Conservation (phyloP, 1,284 basidiomycete genomes). For the Moniliella sp. region DNA sequence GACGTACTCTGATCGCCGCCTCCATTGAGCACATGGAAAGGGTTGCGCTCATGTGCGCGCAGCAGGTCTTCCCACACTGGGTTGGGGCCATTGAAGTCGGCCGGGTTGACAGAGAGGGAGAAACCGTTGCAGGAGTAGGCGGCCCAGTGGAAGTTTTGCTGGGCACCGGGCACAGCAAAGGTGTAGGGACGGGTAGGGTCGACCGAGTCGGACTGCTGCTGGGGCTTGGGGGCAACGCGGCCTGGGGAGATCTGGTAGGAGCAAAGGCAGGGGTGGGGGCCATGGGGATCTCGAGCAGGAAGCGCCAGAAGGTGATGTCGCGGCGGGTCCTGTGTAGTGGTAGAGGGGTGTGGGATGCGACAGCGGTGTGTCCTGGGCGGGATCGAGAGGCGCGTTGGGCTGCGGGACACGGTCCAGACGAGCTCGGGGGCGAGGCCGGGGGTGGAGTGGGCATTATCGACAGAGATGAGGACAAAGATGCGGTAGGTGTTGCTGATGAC, state of each 20-base stretch:
- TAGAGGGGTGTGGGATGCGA: constrained; percentile 65
- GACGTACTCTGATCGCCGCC: constrained; percentile 40
- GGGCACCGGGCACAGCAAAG: constrained; percentile 61
- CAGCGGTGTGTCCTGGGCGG: too few relatives aligned
- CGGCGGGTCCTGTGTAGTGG: constrained; percentile 49
- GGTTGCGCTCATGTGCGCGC: constrained; percentile 51
- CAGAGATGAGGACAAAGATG: constrained; percentile 40
- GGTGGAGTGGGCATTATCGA: constrained; percentile 49
- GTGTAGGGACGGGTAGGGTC: constrained; percentile 35
- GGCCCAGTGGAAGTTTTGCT: constrained; percentile 76
- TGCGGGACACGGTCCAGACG: neutral
- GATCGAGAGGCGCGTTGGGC: constrained; percentile 2
- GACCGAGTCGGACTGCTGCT: constrained; percentile 1
- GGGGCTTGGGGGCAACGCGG: neutral
- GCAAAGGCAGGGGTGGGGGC: constrained; percentile 35
- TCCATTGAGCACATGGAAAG: constrained; percentile 65
- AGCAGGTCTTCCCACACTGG: constrained; percentile 78
- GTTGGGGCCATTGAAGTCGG: constrained; percentile 32
- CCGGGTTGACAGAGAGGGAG: constrained; percentile 37
- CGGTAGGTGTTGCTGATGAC: constrained; percentile 53
- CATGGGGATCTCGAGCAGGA: constrained; percentile 64
- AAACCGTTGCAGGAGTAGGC: constrained; percentile 52
- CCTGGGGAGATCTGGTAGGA: constrained; percentile 3
- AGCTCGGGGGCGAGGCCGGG: neutral
- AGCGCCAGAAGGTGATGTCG: constrained; percentile 91